Base-by-base conservation (phyloP, 345 rosid genomes). In the Diplotaxis tenuifolia region DNA sequence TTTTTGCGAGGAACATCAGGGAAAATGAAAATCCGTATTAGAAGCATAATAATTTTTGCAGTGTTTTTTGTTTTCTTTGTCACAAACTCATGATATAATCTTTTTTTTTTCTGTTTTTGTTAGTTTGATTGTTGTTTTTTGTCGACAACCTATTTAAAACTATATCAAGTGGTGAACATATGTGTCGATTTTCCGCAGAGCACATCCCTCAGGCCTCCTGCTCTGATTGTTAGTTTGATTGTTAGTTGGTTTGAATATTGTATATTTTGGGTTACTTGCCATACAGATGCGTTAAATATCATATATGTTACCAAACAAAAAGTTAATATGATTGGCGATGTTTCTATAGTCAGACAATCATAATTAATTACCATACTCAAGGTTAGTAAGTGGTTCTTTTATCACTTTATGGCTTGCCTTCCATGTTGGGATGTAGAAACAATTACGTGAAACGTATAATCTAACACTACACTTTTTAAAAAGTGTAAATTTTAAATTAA, bases 201-300 rank as follows among this genome's bases (percentile, higher is more conserved):
- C n/a, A n/a, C n/a, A n/a, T n/a, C n/a, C n/a, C n/a, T n/a, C n/a
- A n/a, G n/a, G n/a, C n/a, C n/a, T n/a, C n/a, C n/a, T n/a, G n/a
- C n/a, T n/a, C n/a, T n/a, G n/a, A n/a, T 15, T 14, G 19, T 16
- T 50, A 19, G 3, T 2, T 18, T 56, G 15, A 3, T 18, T 42
- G n/a, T 60, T 12, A n/a, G 10, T 67, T 22, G 6, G 20, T 15
- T 42, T 50, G 50, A 45, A 45, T 11, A 20, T 62, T 69, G 22
- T 69, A 11, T 62, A 62, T 62, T 62, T 53, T 54, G 42, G 42
- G 57, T 62, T 54, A 49, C n/a, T n/a, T n/a, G n/a, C n/a, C n/a
- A 49, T 22, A 42, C 6, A 2, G 27, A n/a, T n/a, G 16, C n/a
- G 14, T 29, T 9, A 29, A 9, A n/a, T 29, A 31, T n/a, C 42